A percentile compares a stretch with the other conserved stretches of the same genome.
These are phyloP conservation scores for Stemphylium lycopersici DNA, from an alignment of 2,329 filamentous ascomycete genomes.

Conservation along the genomic window DNA sequence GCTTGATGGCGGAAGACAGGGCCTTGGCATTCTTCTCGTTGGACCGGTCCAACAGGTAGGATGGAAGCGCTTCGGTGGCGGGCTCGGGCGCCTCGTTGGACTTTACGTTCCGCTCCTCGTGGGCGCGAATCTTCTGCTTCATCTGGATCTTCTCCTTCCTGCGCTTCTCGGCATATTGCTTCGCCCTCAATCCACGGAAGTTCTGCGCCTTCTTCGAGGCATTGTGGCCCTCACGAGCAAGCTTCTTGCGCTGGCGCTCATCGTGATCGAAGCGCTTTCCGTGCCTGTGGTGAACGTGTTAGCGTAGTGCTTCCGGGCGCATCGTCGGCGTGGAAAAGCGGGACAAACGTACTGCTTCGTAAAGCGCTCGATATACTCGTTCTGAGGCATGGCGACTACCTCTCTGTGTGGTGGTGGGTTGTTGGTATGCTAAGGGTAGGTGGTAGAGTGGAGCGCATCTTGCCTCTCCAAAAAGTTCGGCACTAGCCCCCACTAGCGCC, in stretches of 20 bases:
- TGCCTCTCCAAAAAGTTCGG: slow-evolving; percentile 31
- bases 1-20: slow-evolving; percentile 86
- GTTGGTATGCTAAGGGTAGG: slow-evolving; percentile 1
- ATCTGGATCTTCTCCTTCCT: slow-evolving; percentile 69
- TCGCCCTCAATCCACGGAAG: slow-evolving; percentile 86
- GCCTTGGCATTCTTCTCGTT: slow-evolving; percentile 73
- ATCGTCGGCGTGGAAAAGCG: not conserved
- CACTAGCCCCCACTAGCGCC: slow-evolving; percentile 26
- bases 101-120: slow-evolving; percentile 97
- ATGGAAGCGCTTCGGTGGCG: slow-evolving; percentile 79
- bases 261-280: slow-evolving; percentile 73
- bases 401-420: slow-evolving; percentile 1
- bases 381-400: slow-evolving; percentile 69
- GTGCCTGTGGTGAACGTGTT: slow-evolving; percentile 34
- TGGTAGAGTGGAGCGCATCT: slow-evolving; percentile 22
- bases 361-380: slow-evolving; percentile 79
- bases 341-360: slow-evolving; percentile 61
- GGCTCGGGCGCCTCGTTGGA: slow-evolving; percentile 78
- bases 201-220: slow-evolving; percentile 90
- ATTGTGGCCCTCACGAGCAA: slow-evolving; percentile 88
- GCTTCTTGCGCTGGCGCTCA: slow-evolving; percentile 84
- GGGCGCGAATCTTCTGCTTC: slow-evolving; percentile 71
- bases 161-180: slow-evolving; percentile 87
- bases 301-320: slow-evolving; percentile 10
- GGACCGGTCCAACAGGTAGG: slow-evolving; percentile 90